phyloP scores from a whole-genome alignment of 148 eudicot species.

The Polygonum aviculare region DNA sequence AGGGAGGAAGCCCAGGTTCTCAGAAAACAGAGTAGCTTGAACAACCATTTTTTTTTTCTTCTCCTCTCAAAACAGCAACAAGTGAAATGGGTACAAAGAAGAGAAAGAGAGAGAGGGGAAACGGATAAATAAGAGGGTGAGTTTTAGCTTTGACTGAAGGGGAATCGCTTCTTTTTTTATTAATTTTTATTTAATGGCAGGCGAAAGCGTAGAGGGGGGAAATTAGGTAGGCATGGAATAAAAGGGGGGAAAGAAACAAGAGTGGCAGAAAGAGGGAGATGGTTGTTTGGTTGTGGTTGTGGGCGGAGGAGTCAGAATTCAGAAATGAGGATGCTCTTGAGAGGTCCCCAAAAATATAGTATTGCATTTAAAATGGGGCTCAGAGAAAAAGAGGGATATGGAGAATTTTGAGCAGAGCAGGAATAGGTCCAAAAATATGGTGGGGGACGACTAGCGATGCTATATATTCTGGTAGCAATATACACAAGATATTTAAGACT shows the following conservation, averaged over 20 bases:
- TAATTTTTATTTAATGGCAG: background rate
- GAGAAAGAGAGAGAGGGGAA: background rate
- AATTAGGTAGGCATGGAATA: background rate
- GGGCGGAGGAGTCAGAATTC: conserved; percentile 6
- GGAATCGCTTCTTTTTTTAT: background rate
- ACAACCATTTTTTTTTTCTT: conserved; percentile 17
- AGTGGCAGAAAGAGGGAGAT: conserved; percentile 3
- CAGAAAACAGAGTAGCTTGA: conserved; percentile 23
- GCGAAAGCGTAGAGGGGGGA: background rate
- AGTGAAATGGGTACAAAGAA: conserved; percentile 10
- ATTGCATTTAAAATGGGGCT: background rate
- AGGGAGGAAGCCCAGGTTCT: conserved; percentile 16
- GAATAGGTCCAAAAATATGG: background rate
- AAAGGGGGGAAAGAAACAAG: background rate
- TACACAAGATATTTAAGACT: background rate
- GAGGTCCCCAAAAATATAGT: background rate
- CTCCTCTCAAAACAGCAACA: background rate
- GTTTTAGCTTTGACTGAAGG: too few relatives aligned
- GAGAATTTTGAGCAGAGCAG: background rate
- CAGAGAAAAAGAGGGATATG: background rate
- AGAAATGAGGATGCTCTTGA: background rate
- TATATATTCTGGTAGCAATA: background rate
- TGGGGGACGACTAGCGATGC: background rate
- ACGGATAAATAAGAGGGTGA: background rate
- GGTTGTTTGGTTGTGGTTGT: background rate